A percentile compares a stretch with the other conserved stretches of the same genome.
Conservation (phyloP, 2,329 filamentous ascomycete genomes). For the Penicillium sp. region DNA sequence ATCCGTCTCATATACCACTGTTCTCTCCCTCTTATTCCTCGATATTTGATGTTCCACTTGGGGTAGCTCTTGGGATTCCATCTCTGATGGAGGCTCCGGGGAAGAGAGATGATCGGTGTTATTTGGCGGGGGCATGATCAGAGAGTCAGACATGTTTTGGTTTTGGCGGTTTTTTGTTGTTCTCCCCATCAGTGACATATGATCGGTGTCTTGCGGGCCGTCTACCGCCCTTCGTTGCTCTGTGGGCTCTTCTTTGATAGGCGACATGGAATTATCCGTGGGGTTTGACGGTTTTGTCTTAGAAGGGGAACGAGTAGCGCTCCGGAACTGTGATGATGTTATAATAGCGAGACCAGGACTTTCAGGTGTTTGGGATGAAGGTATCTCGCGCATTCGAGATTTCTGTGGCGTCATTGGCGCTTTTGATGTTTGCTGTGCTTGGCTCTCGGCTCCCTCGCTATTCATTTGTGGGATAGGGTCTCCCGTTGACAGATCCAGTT, state of each 20-base stretch:
- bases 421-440: neutral
- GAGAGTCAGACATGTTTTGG: neutral
- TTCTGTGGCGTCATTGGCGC: slow-evolving; percentile 38
- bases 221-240: neutral
- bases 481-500: slow-evolving; percentile 25
- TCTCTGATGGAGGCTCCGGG: slow-evolving; percentile 3
- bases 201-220: slow-evolving; percentile 6
- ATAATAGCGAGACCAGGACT: slow-evolving; percentile 42
- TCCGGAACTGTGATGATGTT: slow-evolving; percentile 37
- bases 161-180: neutral
- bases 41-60: neutral
- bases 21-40: slow-evolving; percentile 23
- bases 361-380: slow-evolving; percentile 47
- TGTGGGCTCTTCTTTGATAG: slow-evolving; percentile 26
- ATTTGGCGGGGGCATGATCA: neutral
- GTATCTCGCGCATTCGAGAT: slow-evolving; percentile 35
- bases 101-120: neutral
- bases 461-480: slow-evolving; percentile 18
- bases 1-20: slow-evolving; percentile 47
- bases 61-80: neutral
- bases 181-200: slow-evolving; percentile 1
- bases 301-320: slow-evolving; percentile 30
- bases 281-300: slow-evolving; percentile 14
- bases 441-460: no score
- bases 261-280: neutral